A percentile compares a stretch with the other conserved stretches of the same genome.
These are phyloP conservation scores for Rhodotorula babjevae DNA, from an alignment of 768 basidiomycete species.

Conservation along the genomic window DNA sequence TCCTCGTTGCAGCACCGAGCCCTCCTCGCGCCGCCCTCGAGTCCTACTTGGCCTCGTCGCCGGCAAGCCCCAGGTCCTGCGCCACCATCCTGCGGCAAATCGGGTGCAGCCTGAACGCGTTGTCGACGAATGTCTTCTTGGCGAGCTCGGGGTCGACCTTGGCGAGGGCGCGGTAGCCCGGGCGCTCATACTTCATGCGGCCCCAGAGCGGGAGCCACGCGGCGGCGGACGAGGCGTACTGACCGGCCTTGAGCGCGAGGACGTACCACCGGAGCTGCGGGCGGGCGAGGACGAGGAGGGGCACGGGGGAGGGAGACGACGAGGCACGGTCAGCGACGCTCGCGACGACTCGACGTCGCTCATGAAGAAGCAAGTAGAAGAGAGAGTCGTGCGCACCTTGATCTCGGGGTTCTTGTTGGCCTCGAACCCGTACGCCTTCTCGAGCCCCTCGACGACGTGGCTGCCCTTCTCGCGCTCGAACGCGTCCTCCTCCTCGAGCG, in stretches of 20 bases:
- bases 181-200: conserved; percentile 1
- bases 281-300: not conserved
- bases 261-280: conserved; percentile 39
- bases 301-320: too few species aligned
- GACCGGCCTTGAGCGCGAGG: conserved; percentile 42
- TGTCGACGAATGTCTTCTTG: conserved; percentile 47
- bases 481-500: conserved; percentile 28
- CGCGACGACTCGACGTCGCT: too few species aligned
- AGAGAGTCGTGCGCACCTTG: conserved; percentile 42
- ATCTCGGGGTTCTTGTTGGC: conserved; percentile 48
- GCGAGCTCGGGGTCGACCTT: conserved; percentile 47
- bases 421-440: conserved; percentile 45
- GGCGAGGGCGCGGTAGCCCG: conserved; percentile 41
- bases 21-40: too few species aligned
- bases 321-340: too few species aligned
- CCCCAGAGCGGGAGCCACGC: conserved; percentile 17
- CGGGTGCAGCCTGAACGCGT: conserved; percentile 46
- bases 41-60: not conserved
- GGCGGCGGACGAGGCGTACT: conserved; percentile 46
- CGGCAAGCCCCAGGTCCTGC: conserved; percentile 32
- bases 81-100: conserved; percentile 47
- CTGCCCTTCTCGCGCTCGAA: conserved; percentile 16
- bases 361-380: not conserved
- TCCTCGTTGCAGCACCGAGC: too few species aligned
- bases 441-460: conserved; percentile 27